A percentile compares a stretch with the other conserved stretches of the same genome.
phyloP scores from a whole-genome alignment of 1,139 yeast genomes.

The Magnusiomyces paraingens region DNA sequence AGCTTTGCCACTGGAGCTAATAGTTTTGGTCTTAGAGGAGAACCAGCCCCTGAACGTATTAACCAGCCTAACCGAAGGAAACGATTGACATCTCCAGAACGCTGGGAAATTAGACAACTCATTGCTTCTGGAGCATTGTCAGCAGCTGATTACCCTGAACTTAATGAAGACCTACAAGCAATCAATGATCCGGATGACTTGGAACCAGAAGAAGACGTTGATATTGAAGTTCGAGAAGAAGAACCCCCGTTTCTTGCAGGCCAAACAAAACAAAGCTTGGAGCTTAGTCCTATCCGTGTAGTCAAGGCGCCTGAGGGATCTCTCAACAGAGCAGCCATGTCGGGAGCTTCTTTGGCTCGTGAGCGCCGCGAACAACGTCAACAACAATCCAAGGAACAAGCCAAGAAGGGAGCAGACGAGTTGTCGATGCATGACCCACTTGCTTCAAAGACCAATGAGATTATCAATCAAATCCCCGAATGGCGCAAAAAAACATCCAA shows the following conservation, averaged over 20 bases:
- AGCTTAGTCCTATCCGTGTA: slow-evolving; percentile 49
- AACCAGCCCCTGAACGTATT: background rate
- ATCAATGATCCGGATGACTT: slow-evolving; percentile 29
- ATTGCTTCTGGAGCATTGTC: slow-evolving; percentile 73
- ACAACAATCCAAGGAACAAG: slow-evolving; percentile 43
- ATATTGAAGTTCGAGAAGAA: slow-evolving; percentile 62
- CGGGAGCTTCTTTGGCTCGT: slow-evolving; percentile 65
- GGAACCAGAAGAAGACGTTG: slow-evolving; percentile 52
- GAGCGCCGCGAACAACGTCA: slow-evolving; percentile 57
- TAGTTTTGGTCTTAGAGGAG: slow-evolving; percentile 11
- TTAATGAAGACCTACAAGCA: slow-evolving; percentile 44
- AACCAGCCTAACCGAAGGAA: slow-evolving; percentile 28
- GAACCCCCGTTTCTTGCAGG: slow-evolving; percentile 72
- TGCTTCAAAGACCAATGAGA: slow-evolving; percentile 13
- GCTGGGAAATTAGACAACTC: slow-evolving; percentile 84
- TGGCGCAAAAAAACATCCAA: slow-evolving; percentile 19
- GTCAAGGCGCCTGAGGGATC: slow-evolving; percentile 75
- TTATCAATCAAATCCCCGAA: slow-evolving; percentile 15
- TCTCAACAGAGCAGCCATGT: slow-evolving; percentile 64
- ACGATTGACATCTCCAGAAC: slow-evolving; percentile 72
- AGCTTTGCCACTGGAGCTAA: slow-evolving; percentile 18
- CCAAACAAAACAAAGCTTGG: slow-evolving; percentile 40
- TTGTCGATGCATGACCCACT: slow-evolving; percentile 31
- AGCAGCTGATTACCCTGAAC: slow-evolving; percentile 65
- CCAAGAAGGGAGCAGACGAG: slow-evolving; percentile 31